These are phyloP conservation scores for Phytophthora brassicae DNA, from an alignment of 352 stramenopile genomes.

Conservation along the genomic window DNA sequence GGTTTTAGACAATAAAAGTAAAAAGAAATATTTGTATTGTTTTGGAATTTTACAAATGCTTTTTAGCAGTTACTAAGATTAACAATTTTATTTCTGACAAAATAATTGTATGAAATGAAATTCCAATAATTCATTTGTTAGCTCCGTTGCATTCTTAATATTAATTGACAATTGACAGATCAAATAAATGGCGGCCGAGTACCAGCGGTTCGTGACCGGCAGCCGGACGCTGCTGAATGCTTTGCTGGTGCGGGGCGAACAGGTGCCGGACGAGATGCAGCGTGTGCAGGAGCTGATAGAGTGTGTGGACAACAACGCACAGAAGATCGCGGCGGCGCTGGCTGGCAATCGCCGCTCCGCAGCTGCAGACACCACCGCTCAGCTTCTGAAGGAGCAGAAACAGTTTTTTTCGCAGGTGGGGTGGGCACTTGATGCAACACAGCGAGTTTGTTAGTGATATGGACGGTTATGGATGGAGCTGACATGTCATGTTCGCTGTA, in stretches of 20 bases:
- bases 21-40: too few species aligned
- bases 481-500: slow-evolving; percentile 17
- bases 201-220: slow-evolving; percentile 31
- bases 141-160: too few species aligned
- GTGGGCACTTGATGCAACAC: too few species aligned
- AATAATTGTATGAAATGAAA: too few species aligned
- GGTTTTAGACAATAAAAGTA: too few species aligned
- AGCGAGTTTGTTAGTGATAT: not conserved
- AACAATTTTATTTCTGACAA: too few species aligned
- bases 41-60: too few species aligned
- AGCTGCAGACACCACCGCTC: slow-evolving; percentile 39
- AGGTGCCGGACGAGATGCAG: slow-evolving; percentile 49
- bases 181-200: not conserved
- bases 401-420: slow-evolving; percentile 47
- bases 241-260: slow-evolving; percentile 25
- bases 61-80: too few species aligned
- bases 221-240: slow-evolving; percentile 39
- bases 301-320: slow-evolving; percentile 66
- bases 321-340: slow-evolving; percentile 65
- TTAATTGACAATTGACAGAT: too few species aligned
- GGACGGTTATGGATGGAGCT: not conserved
- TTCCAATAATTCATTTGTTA: too few species aligned
- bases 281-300: slow-evolving; percentile 68
- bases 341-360: slow-evolving; percentile 38
- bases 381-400: slow-evolving; percentile 66